Conservation (phyloP, 441 rosid genomes). For the Monsonia emarginata region DNA sequence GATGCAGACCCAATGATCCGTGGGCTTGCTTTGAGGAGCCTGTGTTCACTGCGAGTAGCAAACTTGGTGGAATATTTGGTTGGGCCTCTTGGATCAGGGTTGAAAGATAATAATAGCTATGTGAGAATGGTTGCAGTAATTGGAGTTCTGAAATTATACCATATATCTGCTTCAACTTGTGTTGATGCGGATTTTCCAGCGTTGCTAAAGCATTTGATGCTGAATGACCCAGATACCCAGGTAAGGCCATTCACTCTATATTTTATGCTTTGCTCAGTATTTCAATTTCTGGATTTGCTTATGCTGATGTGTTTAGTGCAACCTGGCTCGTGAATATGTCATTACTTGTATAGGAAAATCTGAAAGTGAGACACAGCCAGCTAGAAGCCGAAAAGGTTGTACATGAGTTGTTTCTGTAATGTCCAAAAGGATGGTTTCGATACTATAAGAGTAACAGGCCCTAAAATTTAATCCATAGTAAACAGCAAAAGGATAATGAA, state of each 20-base stretch:
- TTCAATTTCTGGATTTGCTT: not conserved
- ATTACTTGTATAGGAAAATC: not conserved
- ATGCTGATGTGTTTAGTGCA: not conserved
- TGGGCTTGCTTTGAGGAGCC: conserved; percentile 80
- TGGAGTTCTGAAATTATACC: conserved; percentile 80
- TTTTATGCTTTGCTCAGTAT: not conserved
- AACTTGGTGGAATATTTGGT: conserved; percentile 91
- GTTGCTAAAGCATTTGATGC: conserved; percentile 67
- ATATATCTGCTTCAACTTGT: conserved; percentile 70
- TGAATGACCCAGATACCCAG: conserved; percentile 69
- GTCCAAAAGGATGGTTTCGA: not conserved
- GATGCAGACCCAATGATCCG: conserved; percentile 95
- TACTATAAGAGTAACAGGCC: not conserved
- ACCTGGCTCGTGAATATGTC: not conserved
- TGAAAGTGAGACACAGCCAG: not conserved
- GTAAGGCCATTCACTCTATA: conserved; percentile 26
- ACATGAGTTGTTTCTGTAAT: not conserved
- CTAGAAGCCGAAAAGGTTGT: not conserved
- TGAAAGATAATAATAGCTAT: conserved; percentile 70
- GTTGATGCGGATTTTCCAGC: conserved; percentile 74
- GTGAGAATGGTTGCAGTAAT: conserved; percentile 78
- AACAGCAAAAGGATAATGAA: not conserved
- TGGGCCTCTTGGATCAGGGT: conserved; percentile 72
- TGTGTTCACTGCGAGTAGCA: conserved; percentile 67
- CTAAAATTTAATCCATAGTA: not conserved